Conservation (phyloP, 768 basidiomycete species). For the Cystobasidium tubakii region DNA sequence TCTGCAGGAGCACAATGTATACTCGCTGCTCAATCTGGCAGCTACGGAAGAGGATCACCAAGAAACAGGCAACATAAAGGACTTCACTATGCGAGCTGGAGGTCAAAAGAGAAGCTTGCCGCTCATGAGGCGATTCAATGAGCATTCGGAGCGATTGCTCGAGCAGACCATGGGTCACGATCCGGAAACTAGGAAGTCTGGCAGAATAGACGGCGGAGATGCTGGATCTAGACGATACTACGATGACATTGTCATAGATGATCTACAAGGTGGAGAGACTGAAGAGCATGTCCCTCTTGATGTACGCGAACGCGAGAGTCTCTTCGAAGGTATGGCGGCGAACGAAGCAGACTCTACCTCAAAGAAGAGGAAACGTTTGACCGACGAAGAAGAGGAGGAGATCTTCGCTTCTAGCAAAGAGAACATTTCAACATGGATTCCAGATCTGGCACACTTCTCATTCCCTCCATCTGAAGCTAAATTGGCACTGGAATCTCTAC, state of each 20-base stretch:
- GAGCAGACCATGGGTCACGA: slow-evolving; percentile 54
- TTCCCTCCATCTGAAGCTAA: neutral
- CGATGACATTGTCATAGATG: slow-evolving; percentile 72
- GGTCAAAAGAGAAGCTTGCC: slow-evolving; percentile 79
- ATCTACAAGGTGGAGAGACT: slow-evolving; percentile 66
- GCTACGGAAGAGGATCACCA: slow-evolving; percentile 87
- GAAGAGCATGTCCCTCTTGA: slow-evolving; percentile 69
- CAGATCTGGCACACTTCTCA: slow-evolving; percentile 29
- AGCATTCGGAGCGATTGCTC: slow-evolving; percentile 84
- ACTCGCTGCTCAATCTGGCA: slow-evolving; percentile 73
- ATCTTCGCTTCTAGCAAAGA: neutral
- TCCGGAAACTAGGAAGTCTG: slow-evolving; percentile 49
- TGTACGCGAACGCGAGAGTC: slow-evolving; percentile 48
- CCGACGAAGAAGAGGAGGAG: slow-evolving; percentile 5
- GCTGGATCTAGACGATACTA: slow-evolving; percentile 54
- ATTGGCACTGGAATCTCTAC: slow-evolving; percentile 1
- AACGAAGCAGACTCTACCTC: neutral
- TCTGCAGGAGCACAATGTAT: slow-evolving; percentile 57
- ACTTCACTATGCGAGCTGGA: slow-evolving; percentile 93
- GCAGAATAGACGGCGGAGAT: slow-evolving; percentile 53
- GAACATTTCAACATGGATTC: neutral
- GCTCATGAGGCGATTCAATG: slow-evolving; percentile 92
- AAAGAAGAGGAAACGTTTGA: neutral
- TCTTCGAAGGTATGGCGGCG: slow-evolving; percentile 24
- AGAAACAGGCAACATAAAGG: slow-evolving; percentile 80